Evolutionary conservation across 495 filamentous ascomycete species (phyloP).

Genomic region (Aspergillus steynii): DNA sequence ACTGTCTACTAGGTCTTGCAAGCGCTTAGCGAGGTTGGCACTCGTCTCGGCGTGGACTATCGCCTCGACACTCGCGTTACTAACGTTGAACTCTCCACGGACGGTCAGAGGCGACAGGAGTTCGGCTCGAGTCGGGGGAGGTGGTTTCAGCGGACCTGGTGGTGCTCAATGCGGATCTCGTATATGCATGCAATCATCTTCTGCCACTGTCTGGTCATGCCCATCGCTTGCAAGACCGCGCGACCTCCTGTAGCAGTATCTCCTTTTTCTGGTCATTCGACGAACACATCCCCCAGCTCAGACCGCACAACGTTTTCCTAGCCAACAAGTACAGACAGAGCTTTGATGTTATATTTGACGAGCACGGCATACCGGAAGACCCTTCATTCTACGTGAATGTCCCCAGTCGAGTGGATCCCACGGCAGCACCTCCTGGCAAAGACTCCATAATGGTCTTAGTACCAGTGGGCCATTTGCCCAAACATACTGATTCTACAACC

Average conservation of each 20-base stretch:
- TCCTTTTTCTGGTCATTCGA: conserved; percentile 73
- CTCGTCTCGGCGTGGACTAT: conserved; percentile 57
- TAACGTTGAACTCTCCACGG: conserved; percentile 43
- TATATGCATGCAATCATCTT: conserved; percentile 69
- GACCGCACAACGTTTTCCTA: conserved; percentile 74
- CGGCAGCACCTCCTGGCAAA: conserved; percentile 60
- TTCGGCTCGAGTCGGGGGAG: conserved; percentile 53
- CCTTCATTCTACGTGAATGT: conserved; percentile 76
- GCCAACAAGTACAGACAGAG: conserved; percentile 65
- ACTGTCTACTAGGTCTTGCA: conserved; percentile 43
- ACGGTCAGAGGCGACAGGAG: conserved; percentile 52
- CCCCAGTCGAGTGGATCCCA: conserved; percentile 62
- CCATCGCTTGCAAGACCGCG: conserved; percentile 43
- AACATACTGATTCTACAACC: conserved; percentile 24
- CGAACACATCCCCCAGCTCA: conserved; percentile 54
- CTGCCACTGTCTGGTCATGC: conserved; percentile 51
- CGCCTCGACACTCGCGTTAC: conserved; percentile 53
- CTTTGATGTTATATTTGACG: conserved; percentile 71
- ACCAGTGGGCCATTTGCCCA: conserved; percentile 56
- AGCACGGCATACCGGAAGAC: conserved; percentile 59
- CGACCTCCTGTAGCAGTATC: conserved; percentile 66
- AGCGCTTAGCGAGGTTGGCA: conserved; percentile 55
- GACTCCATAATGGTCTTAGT: conserved; percentile 66
- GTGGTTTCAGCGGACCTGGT: conserved; percentile 58
- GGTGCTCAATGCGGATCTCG: conserved; percentile 66